A percentile compares a stretch with the other conserved stretches of the same genome.
phyloP scores from a whole-genome alignment of 208 protist genomes.

The Leishmania major region DNA sequence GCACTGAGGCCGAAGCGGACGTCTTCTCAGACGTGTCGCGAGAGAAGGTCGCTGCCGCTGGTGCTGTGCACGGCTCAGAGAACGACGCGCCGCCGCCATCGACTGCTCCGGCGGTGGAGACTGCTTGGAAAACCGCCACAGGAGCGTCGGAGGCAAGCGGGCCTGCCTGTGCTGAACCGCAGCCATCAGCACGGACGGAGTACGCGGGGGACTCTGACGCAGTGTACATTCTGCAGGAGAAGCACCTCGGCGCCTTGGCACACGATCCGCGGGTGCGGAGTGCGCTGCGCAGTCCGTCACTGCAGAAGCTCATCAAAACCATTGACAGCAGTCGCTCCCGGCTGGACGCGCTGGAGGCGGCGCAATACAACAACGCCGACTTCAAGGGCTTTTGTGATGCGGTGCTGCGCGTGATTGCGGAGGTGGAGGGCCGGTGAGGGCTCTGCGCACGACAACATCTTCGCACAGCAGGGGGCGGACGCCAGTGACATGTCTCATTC shows the following conservation, averaged over 20 bases:
- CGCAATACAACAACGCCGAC: slow-evolving; percentile 73
- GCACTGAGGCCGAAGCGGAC: slow-evolving; percentile 27
- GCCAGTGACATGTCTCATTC: background rate
- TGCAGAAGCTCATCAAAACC: slow-evolving; percentile 66
- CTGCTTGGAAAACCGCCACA: background rate
- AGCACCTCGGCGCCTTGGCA: slow-evolving; percentile 65
- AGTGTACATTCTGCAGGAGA: slow-evolving; percentile 62
- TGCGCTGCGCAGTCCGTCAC: slow-evolving; percentile 47
- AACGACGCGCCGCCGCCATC: background rate
- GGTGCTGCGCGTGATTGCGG: slow-evolving; percentile 49
- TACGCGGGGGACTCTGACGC: slow-evolving; percentile 25
- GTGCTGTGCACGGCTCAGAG: background rate
- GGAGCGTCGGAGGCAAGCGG: background rate
- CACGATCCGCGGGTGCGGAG: slow-evolving; percentile 45
- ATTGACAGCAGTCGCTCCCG: slow-evolving; percentile 74
- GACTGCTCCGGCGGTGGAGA: background rate
- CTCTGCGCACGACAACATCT: background rate
- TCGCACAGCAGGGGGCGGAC: background rate
- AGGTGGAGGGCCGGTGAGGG: slow-evolving; percentile 30
- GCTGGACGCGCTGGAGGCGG: slow-evolving; percentile 81
- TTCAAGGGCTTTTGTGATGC: slow-evolving; percentile 74
- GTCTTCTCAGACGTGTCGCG: slow-evolving; percentile 31
- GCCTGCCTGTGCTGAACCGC: background rate
- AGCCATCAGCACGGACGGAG: slow-evolving; percentile 10
- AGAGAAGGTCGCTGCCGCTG: slow-evolving; percentile 12